A percentile compares a stretch with the other conserved stretches of the same genome.
Conservation (phyloP, 257 asterid genomes). For the Gynochthodes officinalis region DNA sequence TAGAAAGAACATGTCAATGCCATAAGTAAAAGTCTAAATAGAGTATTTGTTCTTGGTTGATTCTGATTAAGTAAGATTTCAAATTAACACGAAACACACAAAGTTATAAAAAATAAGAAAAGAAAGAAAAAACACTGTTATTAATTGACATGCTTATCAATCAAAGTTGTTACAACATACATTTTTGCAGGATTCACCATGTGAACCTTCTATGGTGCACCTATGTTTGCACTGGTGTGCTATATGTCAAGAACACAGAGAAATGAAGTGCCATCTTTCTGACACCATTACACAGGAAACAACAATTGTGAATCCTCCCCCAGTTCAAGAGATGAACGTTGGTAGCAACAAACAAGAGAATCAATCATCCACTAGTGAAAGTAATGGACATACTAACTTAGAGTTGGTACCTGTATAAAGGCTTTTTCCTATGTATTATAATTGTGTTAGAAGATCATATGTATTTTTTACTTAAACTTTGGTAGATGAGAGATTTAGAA, state of each 20-base stretch:
- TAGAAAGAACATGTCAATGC: too few relatives aligned
- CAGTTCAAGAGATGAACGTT: conserved; percentile 52
- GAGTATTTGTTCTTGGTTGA: too few relatives aligned
- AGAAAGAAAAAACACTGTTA: too few relatives aligned
- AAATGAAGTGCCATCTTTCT: conserved; percentile 49
- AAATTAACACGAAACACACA: too few relatives aligned
- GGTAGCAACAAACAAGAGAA: conserved; percentile 22
- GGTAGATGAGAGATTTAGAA: neutral
- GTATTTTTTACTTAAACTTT: too few relatives aligned
- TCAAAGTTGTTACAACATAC: too few relatives aligned
- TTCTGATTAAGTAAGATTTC: too few relatives aligned
- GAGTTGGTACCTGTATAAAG: conserved; percentile 49
- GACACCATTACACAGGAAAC: conserved; percentile 16
- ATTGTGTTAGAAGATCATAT: too few relatives aligned
- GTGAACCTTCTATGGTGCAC: conserved; percentile 84
- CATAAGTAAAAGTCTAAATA: too few relatives aligned
- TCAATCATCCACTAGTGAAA: conserved; percentile 26
- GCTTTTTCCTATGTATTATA: too few relatives aligned
- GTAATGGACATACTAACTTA: conserved; percentile 29
- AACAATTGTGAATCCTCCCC: conserved; percentile 52
- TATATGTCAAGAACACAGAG: conserved; percentile 77
- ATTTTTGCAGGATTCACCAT: conserved; percentile 69
- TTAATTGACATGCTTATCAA: too few relatives aligned
- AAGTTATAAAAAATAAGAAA: too few relatives aligned
- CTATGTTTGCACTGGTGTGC: conserved; percentile 93